phyloP scores from a whole-genome alignment of 495 filamentous ascomycete species.

The Penicillium taxi region DNA sequence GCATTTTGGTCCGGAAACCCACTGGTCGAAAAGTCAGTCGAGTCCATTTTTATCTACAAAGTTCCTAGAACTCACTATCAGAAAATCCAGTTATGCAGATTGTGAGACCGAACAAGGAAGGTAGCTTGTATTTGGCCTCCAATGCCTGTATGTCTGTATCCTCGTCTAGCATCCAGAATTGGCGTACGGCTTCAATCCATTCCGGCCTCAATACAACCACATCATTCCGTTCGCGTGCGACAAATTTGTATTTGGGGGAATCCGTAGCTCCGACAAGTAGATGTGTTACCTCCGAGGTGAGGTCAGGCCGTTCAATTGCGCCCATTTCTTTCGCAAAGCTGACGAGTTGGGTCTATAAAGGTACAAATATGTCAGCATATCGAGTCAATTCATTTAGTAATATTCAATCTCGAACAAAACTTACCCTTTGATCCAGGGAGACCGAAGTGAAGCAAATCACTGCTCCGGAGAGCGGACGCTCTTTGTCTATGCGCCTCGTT shows the following conservation, averaged over 20 bases:
- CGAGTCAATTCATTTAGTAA: neutral
- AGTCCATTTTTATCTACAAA: neutral
- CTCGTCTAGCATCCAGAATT: constrained; percentile 71
- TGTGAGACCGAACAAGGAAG: constrained; percentile 54
- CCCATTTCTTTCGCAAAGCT: constrained; percentile 72
- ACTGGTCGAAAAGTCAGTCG: constrained; percentile 35
- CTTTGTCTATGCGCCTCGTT: constrained; percentile 32
- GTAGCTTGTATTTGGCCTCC: constrained; percentile 51
- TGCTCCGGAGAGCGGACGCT: constrained; percentile 66
- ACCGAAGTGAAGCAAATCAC: constrained; percentile 91
- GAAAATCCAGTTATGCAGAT: constrained; percentile 90
- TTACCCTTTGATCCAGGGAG: constrained; percentile 69
- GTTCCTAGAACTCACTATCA: constrained; percentile 50
- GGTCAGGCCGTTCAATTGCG: constrained; percentile 73
- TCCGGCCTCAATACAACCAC: constrained; percentile 67
- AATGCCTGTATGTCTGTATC: constrained; percentile 68
- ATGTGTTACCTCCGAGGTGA: constrained; percentile 95
- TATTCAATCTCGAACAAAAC: constrained; percentile 17
- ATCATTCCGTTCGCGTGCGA: constrained; percentile 80
- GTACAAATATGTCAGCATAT: constrained; percentile 8
- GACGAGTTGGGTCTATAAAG: constrained; percentile 57
- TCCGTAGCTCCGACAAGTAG: constrained; percentile 80
- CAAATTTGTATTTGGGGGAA: constrained; percentile 90
- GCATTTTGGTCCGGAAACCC: constrained; percentile 57
- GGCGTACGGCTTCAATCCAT: constrained; percentile 79